Conservation (phyloP, 805 yeast species). For the Lipomyces sp. region DNA sequence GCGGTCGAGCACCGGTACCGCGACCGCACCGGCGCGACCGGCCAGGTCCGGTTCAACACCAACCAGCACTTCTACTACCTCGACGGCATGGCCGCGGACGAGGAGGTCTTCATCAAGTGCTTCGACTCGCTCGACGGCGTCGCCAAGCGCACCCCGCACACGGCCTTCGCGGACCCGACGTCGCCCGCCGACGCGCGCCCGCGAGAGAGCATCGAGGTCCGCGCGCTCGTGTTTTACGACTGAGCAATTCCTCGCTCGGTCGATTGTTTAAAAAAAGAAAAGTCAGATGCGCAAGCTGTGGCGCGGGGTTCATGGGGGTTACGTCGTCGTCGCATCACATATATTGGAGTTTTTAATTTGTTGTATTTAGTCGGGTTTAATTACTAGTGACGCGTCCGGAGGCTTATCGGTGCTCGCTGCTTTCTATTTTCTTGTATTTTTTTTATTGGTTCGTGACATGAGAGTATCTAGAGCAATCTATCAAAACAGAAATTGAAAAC, state of each 20-base stretch:
- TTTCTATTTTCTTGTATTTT: not conserved
- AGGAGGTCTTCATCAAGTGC: constrained; percentile 28
- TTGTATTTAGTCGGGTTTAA: no score
- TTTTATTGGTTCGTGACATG: no score
- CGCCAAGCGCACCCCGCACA: constrained; percentile 32
- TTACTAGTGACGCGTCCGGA: no score
- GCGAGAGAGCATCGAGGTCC: constrained; percentile 31
- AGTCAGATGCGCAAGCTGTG: no score
- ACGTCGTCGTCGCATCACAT: no score
- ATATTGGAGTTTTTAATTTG: no score
- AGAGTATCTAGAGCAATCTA: no score
- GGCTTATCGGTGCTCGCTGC: not conserved
- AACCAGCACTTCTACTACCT: constrained; percentile 28
- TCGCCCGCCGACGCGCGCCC: constrained; percentile 27
- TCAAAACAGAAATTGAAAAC: not conserved
- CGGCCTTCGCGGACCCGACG: constrained; percentile 31
- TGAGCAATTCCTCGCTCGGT: not conserved
- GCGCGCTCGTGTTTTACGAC: constrained; percentile 30
- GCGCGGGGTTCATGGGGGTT: no score
- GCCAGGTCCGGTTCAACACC: constrained; percentile 26
- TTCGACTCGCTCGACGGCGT: constrained; percentile 28
- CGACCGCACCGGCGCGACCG: constrained; percentile 31
- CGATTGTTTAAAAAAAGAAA: not conserved
- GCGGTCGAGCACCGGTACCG: constrained; percentile 28
- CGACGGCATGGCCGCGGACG: constrained; percentile 27